Evolutionary conservation across 2,329 filamentous ascomycete genomes (phyloP), one percentile per base, ranked within the genome.

Genomic region (Ceratocystis cubensis): DNA sequence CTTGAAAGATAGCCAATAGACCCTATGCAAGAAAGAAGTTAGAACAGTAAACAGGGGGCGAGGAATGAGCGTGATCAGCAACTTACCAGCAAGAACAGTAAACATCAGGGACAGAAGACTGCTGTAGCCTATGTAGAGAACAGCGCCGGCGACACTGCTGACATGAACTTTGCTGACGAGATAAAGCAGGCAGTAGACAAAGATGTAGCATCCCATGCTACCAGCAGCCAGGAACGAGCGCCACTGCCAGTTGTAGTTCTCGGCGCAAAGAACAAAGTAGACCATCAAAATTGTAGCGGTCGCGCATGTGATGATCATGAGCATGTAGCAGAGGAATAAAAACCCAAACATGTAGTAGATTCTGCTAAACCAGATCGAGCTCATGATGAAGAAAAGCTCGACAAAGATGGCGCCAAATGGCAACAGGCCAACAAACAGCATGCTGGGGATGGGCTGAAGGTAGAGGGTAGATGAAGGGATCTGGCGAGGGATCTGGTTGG

Each of bases 271-370:
- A 71, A 99, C 75, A 80, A 97, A 97, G 77, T 99, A 99, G 0
- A 96, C 89, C 82, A 97, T 87, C 20, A 99, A 80, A 7, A 97
- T 87, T 0, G 94, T 97, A 50, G 95, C 93, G 0, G 92, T 88
- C 0, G 93, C 93, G 68, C 88, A 91, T 0, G 94, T 97, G 72
- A 96, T 88, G 71, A 97, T 91, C 91, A 99, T 96, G 63, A 99
- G 83, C 10, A 89, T 92, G 73, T 96, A 99, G 81, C 92, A 96
- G 66, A 99, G 83, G 81, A 99, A 99, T 45, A 99, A 80, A 82
- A 99, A 99, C 25, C 94, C 94, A 73, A 99, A 99, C 94, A 99
- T 99, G 82, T 99, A 99, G 81, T 99, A 99, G 71, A 99, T 94
- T 77, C 94, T 91, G 79, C 88, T 93, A 77, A 95, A 96, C 94